A percentile compares a stretch with the other conserved stretches of the same genome.
phyloP scores from a whole-genome alignment of 371 early-diverging fungal genomes.

The Apophysomyces sp. region DNA sequence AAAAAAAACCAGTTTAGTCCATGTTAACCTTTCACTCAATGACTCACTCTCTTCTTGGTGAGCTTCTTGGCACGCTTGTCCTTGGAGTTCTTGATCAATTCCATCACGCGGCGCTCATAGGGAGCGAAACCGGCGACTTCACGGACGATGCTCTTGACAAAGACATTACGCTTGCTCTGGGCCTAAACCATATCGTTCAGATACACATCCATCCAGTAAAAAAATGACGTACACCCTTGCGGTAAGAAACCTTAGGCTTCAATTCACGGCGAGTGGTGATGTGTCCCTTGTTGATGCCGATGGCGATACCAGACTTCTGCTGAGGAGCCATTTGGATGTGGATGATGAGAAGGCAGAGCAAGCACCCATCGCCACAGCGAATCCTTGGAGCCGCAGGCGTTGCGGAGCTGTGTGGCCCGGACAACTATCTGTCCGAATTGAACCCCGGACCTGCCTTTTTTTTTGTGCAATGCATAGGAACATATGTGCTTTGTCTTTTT shows the following conservation, averaged over 20 bases:
- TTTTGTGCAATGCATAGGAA: neutral
- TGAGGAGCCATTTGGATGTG: slow-evolving; percentile 21
- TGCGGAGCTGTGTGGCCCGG: neutral
- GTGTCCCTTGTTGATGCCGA: slow-evolving; percentile 86
- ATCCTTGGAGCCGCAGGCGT: neutral
- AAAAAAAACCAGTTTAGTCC: neutral
- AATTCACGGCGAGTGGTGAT: slow-evolving; percentile 81
- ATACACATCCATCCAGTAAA: slow-evolving; percentile 42
- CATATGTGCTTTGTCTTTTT: too few species aligned
- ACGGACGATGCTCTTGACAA: slow-evolving; percentile 93
- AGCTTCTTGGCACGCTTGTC: slow-evolving; percentile 99
- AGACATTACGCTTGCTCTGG: slow-evolving; percentile 82
- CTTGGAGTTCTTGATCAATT: slow-evolving; percentile 99
- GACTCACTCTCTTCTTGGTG: slow-evolving; percentile 91
- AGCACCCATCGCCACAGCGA: neutral
- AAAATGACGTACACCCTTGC: slow-evolving; percentile 79
- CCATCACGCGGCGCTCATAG: slow-evolving; percentile 98
- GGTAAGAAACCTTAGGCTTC: slow-evolving; percentile 77
- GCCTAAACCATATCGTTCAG: slow-evolving; percentile 37
- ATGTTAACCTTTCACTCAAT: neutral
- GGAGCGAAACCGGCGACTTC: slow-evolving; percentile 98
- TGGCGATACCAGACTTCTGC: slow-evolving; percentile 72
- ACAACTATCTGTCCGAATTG: neutral
- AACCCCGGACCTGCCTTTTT: too few species aligned
- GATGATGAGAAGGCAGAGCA: slow-evolving; percentile 1